Base-by-base conservation (phyloP, 108 stramenopile genomes). In the Seminavis robusta region DNA sequence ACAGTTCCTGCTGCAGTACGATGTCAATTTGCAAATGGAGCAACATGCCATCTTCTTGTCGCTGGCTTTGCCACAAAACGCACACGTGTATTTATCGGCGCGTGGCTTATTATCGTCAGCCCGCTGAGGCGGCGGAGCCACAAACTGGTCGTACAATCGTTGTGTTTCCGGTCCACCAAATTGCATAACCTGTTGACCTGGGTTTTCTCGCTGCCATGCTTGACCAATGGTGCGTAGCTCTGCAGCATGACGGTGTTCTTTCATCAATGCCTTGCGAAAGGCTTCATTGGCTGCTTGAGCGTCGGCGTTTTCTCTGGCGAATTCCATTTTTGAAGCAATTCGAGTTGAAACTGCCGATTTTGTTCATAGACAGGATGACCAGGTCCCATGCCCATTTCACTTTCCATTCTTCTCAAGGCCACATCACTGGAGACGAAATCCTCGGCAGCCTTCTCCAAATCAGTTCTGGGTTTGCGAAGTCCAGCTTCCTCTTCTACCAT, bases 1-100 rank as follows among this genome's bases (percentile, higher is more conserved):
- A 46, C 73, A 69, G 4, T 68, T 67, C 25, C 27, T 33, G 19
- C 20, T 52, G 47, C 73, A 74, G 27, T 74, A 74, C 1, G 46
- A 26, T 7, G 64, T 46, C 47, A 29, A 57, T 38, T 74, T 74
- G 55, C 73, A 74, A 7, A 65, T 28, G 1, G 43, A 19, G 36
- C 71, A 73, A 33, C 47, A 15, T 9, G 19, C 37, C 1, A 73
- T 47, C 52, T 67, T 56, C 42, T n/a, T 38, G 2, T 50, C 17
- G 33, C 64, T 65, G 19, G 43, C 13, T 33, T 65, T 71, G 19
- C 55, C 42, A 40, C 70, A 71, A 38, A 61, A 71, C 4, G 20
- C 37, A 37, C 70, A 71, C 1, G 70, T 71, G 33, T 36, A 61
- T 28, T 24, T 33, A 6, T 65, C 64, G 8, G 43, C 52, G 32